Conservation (phyloP, 1,139 yeast species). For the Protomyces inouyei region DNA sequence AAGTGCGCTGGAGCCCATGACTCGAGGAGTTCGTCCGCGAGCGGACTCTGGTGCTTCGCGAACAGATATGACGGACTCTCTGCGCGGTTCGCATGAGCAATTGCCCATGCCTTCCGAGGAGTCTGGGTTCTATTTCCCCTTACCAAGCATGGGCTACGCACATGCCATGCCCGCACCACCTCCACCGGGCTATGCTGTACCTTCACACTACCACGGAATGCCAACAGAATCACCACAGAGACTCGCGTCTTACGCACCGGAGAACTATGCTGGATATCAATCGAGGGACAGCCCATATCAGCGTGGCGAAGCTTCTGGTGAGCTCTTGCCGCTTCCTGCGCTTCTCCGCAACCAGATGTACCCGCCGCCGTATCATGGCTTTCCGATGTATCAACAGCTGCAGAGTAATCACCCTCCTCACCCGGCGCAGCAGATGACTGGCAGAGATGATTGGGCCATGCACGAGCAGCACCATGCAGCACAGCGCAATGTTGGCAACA, state of each 20-base stretch:
- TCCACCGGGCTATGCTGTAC: neutral
- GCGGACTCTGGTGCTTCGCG: neutral
- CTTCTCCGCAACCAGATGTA: neutral
- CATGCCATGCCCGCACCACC: neutral
- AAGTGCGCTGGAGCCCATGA: conserved; percentile 14
- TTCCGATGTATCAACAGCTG: neutral
- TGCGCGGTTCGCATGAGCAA: neutral
- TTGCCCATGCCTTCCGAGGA: neutral
- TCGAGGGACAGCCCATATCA: neutral
- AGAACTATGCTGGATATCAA: neutral
- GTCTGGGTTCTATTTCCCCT: neutral
- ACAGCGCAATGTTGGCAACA: neutral
- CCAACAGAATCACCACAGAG: neutral
- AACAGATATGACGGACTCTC: neutral
- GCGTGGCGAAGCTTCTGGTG: neutral
- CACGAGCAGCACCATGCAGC: neutral
- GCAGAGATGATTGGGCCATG: neutral
- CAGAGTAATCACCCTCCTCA: neutral
- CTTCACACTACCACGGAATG: neutral
- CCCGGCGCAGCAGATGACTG: neutral
- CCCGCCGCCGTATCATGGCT: neutral
- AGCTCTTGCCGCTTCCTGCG: neutral
- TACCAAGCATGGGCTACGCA: neutral
- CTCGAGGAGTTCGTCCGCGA: neutral
- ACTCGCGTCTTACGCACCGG: neutral